Base-by-base conservation (phyloP, 345 rosid genomes). In the Psidium guajava region DNA sequence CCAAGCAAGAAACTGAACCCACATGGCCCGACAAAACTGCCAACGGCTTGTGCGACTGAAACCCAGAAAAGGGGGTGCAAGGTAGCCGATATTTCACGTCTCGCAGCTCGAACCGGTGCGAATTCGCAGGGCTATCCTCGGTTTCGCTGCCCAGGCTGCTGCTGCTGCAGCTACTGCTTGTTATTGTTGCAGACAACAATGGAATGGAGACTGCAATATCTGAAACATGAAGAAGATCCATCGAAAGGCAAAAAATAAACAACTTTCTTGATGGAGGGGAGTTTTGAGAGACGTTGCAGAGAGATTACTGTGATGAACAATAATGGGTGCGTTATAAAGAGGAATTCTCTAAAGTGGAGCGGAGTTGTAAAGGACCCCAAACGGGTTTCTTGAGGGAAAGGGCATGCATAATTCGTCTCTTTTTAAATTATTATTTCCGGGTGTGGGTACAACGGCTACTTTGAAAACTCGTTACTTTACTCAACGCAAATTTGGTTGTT, bases 1-100 rank as follows among this genome's bases (percentile, higher is more conserved):
- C 97, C 85, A 95, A 74, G 89, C 95, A 97, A 4, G 98, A 97
- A 83, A 97, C 96, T 0, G 98, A 94, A n/a, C 98, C 96, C 1
- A 94, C 55, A 83, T 97, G 98, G 10, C 92, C 98, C 0, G 96
- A 93, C 82, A 97, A 93, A 24, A 94, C 96, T 3, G 97, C 98
- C 73, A 97, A 88, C 27, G 95, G 89, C 69, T 93, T 87, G 84
- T 90, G 90, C 11, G 94, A 89, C 58, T 54, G 83, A 25, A 25
- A 84, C 87, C 91, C 91, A 16, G 91, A 86, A 80, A 89, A 82
- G 6, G 90, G 90, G 11, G 86, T 90, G 87, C 75, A 80, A 20
- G 92, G 91, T n/a, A 74, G 82, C 51, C 24, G 59, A 52, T 28
- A 57, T 14, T 83, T 81, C 14, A 82, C 75, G 18, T 88, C 90